Evolutionary conservation across 331 rosid genomes (phyloP).

Genomic region (Pyrus hybrid): DNA sequence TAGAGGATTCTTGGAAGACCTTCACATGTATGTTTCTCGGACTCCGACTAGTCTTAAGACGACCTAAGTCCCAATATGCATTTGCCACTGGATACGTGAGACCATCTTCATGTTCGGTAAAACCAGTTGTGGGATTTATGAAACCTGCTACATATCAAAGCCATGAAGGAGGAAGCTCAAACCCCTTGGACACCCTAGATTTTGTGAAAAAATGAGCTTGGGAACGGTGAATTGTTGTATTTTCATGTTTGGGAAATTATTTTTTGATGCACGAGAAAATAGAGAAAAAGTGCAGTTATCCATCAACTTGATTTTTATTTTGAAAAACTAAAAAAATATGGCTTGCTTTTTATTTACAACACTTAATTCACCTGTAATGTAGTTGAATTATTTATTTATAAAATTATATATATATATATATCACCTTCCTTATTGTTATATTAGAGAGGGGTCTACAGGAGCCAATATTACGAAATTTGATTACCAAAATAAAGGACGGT

Average conservation of each 20-base stretch:
- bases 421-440: not conserved
- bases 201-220: not conserved
- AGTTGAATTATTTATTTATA: not conserved
- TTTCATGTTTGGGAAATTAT: not conserved
- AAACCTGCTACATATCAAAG: too few species aligned
- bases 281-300: too few species aligned
- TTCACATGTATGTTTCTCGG: too few species aligned
- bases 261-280: not conserved
- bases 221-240: not conserved
- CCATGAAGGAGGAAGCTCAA: too few species aligned
- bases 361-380: not conserved
- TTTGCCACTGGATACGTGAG: too few species aligned
- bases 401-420: too few species aligned
- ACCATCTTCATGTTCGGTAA: too few species aligned
- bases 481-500: constrained; percentile 14
- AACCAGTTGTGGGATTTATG: too few species aligned
- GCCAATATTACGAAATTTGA: not conserved
- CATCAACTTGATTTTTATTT: not conserved
- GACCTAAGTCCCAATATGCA: too few species aligned
- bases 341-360: not conserved
- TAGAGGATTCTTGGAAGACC: too few species aligned
- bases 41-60: too few species aligned
- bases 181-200: not conserved
- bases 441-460: not conserved
- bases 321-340: not conserved